Conservation (phyloP, 2,329 filamentous ascomycete species). For the Ophiostoma montium region DNA sequence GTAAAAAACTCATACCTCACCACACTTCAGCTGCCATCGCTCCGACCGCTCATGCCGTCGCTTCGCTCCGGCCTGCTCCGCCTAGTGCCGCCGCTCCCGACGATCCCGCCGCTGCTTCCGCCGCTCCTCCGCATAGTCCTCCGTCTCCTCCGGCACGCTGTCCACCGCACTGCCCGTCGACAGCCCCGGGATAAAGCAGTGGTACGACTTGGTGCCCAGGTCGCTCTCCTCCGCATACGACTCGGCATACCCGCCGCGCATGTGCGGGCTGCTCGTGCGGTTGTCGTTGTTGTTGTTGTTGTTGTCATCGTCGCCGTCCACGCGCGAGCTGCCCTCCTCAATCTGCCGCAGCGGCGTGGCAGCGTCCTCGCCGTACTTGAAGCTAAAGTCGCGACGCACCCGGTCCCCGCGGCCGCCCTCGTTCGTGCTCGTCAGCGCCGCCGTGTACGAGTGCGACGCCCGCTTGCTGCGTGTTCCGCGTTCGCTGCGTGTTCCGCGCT, state of each 20-base stretch:
- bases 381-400: slow-evolving; percentile 37
- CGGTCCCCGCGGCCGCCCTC: slow-evolving; percentile 1
- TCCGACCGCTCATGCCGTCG: no score
- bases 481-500: no score
- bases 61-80: no score
- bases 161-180: slow-evolving; percentile 19
- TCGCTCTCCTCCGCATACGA: slow-evolving; percentile 25
- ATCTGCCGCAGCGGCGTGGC: slow-evolving; percentile 17
- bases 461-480: slow-evolving; percentile 36
- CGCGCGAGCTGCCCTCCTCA: slow-evolving; percentile 18
- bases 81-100: slow-evolving; percentile 9
- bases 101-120: slow-evolving; percentile 24
- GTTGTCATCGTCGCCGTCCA: slow-evolving; percentile 15
- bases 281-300: slow-evolving; percentile 6
- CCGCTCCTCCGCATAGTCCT: slow-evolving; percentile 29
- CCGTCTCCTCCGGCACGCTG: slow-evolving; percentile 18
- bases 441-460: slow-evolving; percentile 11
- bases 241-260: slow-evolving; percentile 22
- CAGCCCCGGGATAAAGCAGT: slow-evolving; percentile 40
- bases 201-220: slow-evolving; percentile 43
- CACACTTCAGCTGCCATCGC: no score
- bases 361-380: slow-evolving; percentile 28
- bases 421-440: background rate
- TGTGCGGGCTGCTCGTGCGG: slow-evolving; percentile 15
- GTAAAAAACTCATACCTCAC: no score